Evolutionary conservation across 768 basidiomycete species (phyloP), one percentile per base, ranked within the genome.

Genomic region (Trametes maxima): DNA sequence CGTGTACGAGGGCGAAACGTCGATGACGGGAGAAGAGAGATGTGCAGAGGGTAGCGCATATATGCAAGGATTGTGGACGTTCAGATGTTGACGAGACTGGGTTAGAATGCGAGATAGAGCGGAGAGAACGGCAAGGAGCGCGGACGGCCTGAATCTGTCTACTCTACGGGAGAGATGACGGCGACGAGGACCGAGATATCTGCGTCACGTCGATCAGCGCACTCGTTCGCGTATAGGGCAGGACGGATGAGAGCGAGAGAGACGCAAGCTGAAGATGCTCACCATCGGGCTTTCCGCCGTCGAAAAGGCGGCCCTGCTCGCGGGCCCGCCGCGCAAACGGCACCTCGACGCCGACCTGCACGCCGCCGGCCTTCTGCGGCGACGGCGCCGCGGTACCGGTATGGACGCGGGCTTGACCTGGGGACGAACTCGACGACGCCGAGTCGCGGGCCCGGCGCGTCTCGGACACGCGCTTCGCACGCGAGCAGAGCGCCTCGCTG

Each of bases 281-380:
- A 91, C 92, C 93, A 76, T 95, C 93, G 52, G 84, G 83, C 77
- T 95, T 95, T 33, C 94, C 94, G 42, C 93, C 93, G 17, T 78
- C 77, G 72, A 92, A 94, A 37, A 73, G 73, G 68, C 83, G 82
- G 16, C 92, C 92, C 52, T 83, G 82, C 67, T 94, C 87, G 64
- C 83, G 78, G 22, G 94, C 92, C 19, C 90, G 80, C n/a, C 87
- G 75, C 54, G 85, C 91, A 75, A 95, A 95, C n/a, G 94, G 94
- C 39, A 89, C 83, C 63, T 92, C 90, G 55, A 75, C 72, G 45
- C 72, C 75, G 7, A 40, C 52, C 51, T 57, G 21, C 53, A 40
- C 51, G 7, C 67, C 73, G 6, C 47, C 50, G 13, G 40, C n/a
- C 7, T 68, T 33, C 28, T 33, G 28, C 28, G 28, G 28, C 28